Percentiles rank a stretch among this genome's conserved stretches.
phyloP scores from a whole-genome alignment of 2,329 filamentous ascomycete genomes.

The Arthrocladium fulminans region DNA sequence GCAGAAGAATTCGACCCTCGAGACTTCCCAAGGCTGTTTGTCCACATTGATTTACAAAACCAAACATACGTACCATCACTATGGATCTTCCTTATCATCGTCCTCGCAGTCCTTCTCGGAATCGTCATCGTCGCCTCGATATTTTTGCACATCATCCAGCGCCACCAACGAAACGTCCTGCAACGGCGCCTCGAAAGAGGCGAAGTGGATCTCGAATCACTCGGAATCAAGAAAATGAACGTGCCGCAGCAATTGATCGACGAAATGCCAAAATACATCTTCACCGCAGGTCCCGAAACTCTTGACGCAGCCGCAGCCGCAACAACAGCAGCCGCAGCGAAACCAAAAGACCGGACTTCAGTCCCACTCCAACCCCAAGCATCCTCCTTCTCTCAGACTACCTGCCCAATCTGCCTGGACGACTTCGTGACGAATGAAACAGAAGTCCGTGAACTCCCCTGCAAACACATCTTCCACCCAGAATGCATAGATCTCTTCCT shows the following conservation, averaged over 20 bases:
- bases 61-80: slow-evolving; percentile 60
- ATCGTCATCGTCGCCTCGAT: slow-evolving; percentile 60
- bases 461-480: slow-evolving; percentile 86
- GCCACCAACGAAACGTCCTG: slow-evolving; percentile 58
- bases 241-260: slow-evolving; percentile 65
- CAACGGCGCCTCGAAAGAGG: slow-evolving; percentile 63
- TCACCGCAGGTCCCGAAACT: slow-evolving; percentile 33
- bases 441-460: slow-evolving; percentile 75
- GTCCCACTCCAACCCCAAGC: slow-evolving; percentile 20
- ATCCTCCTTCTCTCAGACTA: slow-evolving; percentile 57
- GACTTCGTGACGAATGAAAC: slow-evolving; percentile 62
- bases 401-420: slow-evolving; percentile 83
- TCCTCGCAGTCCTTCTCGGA: slow-evolving; percentile 61
- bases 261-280: slow-evolving; percentile 69
- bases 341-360: slow-evolving; percentile 2
- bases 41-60: slow-evolving; percentile 18
- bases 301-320: slow-evolving; percentile 6
- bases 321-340: not conserved
- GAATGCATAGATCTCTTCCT: slow-evolving; percentile 86
- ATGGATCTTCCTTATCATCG: slow-evolving; percentile 67
- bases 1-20: slow-evolving; percentile 29
- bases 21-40: slow-evolving; percentile 45
- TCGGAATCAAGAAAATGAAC: slow-evolving; percentile 73
- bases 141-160: slow-evolving; percentile 69
- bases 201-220: slow-evolving; percentile 74